Conservation (phyloP, 805 yeast genomes). For the Cyberlindnera petersonii region DNA sequence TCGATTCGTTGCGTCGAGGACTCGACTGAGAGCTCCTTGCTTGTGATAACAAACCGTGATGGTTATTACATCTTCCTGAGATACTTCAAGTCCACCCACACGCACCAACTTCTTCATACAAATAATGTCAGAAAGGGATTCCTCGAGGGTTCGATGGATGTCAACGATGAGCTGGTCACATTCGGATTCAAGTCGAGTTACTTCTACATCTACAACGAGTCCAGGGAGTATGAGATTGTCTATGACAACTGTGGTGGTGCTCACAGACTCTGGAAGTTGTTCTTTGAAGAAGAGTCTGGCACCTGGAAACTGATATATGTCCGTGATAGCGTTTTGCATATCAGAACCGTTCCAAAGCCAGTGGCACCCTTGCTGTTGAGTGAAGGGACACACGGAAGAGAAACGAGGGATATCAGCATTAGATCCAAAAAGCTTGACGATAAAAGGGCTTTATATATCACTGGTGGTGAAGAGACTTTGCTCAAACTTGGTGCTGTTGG, state of each 20-base stretch:
- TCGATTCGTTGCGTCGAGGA: conserved; percentile 41
- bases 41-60: conserved; percentile 58
- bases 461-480: conserved; percentile 90
- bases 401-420: conserved; percentile 72
- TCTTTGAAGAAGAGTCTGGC: conserved; percentile 22
- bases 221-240: conserved; percentile 63
- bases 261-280: conserved; percentile 76
- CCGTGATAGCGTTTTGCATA: conserved; percentile 47
- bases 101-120: conserved; percentile 39
- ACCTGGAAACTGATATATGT: conserved; percentile 52
- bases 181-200: conserved; percentile 81
- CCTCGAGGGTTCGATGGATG: conserved; percentile 64
- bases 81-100: conserved; percentile 24
- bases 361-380: conserved; percentile 34
- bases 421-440: conserved; percentile 30
- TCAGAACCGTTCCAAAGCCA: conserved; percentile 32
- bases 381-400: conserved; percentile 87
- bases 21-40: conserved; percentile 16
- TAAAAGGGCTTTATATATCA: conserved; percentile 44
- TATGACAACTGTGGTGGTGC: conserved; percentile 86
- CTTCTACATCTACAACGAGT: conserved; percentile 81
- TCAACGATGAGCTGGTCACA: conserved; percentile 47
- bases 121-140: conserved; percentile 73
- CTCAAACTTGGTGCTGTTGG: conserved; percentile 49
- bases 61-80: conserved; percentile 51